Base-by-base conservation (phyloP, 352 stramenopile genomes). In the Achlya hypogyna region DNA sequence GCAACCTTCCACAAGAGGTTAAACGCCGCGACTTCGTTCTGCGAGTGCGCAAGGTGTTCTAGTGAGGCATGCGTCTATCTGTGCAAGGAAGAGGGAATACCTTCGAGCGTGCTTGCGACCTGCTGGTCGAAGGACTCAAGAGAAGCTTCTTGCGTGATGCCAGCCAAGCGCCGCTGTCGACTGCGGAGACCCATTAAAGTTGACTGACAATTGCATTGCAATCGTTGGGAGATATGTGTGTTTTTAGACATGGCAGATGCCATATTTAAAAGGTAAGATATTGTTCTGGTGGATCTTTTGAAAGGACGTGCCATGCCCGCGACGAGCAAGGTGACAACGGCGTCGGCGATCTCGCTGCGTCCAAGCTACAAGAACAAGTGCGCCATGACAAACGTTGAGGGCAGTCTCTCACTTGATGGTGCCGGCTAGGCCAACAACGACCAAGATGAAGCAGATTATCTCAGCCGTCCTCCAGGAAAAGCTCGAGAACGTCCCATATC, bases 401-500 rank as follows among this genome's bases (percentile, higher is more conserved):
- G 38, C 12, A n/a, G 38, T 3, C 6, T 10, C 38, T n/a, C n/a
- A n/a, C n/a, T n/a, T 45, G 38, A 45, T 9, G 38, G n/a, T 45
- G 38, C 38, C 12, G 38, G 12, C 12, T 25, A 86, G 78, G 62
- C 83, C 83, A 1, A 89, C 81, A 45, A 85, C 81, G 64, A 89
- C 79, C 43, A 87, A 89, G 62, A 92, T 90, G 81, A 92, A 88
- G 65, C 82, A 88, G 51, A 64, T 88, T 27, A 87, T 92, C 52
- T 72, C 45, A 14, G 73, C 89, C 31, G 70, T 92, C 45, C 70
- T 92, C 51, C 65, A 75, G 27, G 78, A 89, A 31, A 92, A 90
- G 66, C 72, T 92, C 56, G 76, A 88, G 25, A 76, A 77, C 51
- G 72, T 70, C 14, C 73, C 52, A 58, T 90, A 89, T 69, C 78